Base-by-base conservation (phyloP, 495 filamentous ascomycete genomes). In the Chaetomium cochliodes region DNA sequence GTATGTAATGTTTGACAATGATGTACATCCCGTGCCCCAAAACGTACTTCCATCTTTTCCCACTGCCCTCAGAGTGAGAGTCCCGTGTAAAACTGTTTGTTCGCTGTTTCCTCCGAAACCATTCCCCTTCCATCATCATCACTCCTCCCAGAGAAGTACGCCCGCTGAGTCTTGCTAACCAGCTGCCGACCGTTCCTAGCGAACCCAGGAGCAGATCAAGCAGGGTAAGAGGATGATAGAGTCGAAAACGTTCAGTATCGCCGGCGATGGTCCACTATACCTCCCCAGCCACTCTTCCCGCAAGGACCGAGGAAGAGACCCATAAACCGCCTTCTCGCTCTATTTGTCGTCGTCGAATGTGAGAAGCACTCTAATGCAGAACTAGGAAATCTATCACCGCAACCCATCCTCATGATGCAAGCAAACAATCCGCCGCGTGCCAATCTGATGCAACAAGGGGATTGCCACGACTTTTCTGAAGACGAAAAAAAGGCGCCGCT, bases 401-500 rank as follows among this genome's bases (percentile, higher is more conserved):
- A 76, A 65, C 72, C 73, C 53, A 69, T 69, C 73, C 77, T 67
- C 75, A 68, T 68, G 75, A 79, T 78, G 76, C 74, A 79, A 74
- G 69, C 70, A 76, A 74, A 72, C 68, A 67, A 72, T 67, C 77
- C 77, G 65, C 77, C 74, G 65, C 69, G 63, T 71, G 65, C 73
- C 77, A 77, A 69, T 74, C 77, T 78, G 73, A 77, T 78, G 72
- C 77, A 74, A 78, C 73, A 72, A 76, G 70, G 67, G 68, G 73
- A 73, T 73, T 66, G 67, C 73, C 57, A 47, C 25, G 56, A 77
- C 71, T 70, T 77, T 76, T 74, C 69, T 37, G 46, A 64, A 65
- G 46, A 64, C 26, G 13, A 44, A 44, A 18, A 37, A 58, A 52
- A 65, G 18, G 55, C 55, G 20, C 46, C 58, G 44, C 55, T 55